Evolutionary conservation across 495 filamentous ascomycete genomes (phyloP), one percentile per base, ranked within the genome.

Genomic region (Gamarada debralockiae): DNA sequence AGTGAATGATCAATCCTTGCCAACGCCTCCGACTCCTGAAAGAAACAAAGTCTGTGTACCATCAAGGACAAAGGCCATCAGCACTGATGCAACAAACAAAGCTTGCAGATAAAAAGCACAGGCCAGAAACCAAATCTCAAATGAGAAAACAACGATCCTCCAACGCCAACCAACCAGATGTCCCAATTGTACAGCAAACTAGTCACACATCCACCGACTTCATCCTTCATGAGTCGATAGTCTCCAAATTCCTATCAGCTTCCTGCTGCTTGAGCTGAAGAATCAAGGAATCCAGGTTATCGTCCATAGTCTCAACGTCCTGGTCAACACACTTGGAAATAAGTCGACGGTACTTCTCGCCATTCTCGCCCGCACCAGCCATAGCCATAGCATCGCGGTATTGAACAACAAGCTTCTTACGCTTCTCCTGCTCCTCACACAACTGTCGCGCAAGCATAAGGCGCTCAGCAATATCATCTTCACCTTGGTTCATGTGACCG

Each of bases 281-380:
- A 17, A 60, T 52, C 14, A 56, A 21, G 29, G 20, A 40, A 51
- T 61, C 53, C 9, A 56, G 53, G 25, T 58, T 53, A n/a, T 52
- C 52, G 27, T 64, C 50, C 42, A 55, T 53, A 5, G 29, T 38
- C 13, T 50, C 45, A n/a, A 40, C 34, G 10, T 73, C 74, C 6
- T 76, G 58, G 4, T 73, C 75, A 1, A 76, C 72, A 10, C 74
- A 73, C 41, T 77, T 64, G 34, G 73, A 65, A n/a, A 78, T 74
- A 10, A 80, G 67, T 54, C 70, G 77, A 51, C 76, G 70, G 51
- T 79, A 76, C 43, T 74, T 67, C 44, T 78, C 75, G 22, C 73
- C 73, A 51, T 74, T 77, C 53, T 76, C 74, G 52, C 75, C 78
- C 24, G 74, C 47, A 67, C 77, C 22, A 67, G 73, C 65, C 72